A percentile compares a stretch with the other conserved stretches of the same genome.
These are phyloP conservation scores for Microdochium paspali DNA, from an alignment of 2,329 filamentous ascomycete genomes.

Conservation along the genomic window DNA sequence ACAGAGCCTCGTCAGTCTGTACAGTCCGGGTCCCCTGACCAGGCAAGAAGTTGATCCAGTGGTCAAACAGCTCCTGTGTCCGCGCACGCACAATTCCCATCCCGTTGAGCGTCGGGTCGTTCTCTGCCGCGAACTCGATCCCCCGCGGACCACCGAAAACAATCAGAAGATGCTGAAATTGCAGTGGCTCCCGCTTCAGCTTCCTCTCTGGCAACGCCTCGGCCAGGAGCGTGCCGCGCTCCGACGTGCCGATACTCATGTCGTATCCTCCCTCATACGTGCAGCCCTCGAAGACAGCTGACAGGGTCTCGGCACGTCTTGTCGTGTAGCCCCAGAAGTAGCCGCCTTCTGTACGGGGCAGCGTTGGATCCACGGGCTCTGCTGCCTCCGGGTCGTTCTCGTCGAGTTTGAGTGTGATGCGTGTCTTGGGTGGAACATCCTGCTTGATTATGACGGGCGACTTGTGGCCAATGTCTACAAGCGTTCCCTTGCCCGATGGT, in stretches of 20 bases:
- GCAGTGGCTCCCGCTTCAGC: conserved; percentile 16
- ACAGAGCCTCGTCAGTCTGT: conserved; percentile 74
- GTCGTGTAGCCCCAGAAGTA: conserved; percentile 84
- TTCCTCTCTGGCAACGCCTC: conserved; percentile 33
- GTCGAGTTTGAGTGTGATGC: conserved; percentile 63
- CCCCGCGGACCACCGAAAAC: conserved; percentile 77
- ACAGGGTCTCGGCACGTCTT: conserved; percentile 56
- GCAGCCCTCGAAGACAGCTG: conserved; percentile 68
- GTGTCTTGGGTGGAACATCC: conserved; percentile 58
- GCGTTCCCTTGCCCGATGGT: conserved; percentile 34
- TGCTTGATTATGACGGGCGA: conserved; percentile 46
- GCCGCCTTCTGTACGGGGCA: conserved; percentile 64
- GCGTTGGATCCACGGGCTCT: conserved; percentile 56
- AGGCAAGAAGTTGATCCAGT: conserved; percentile 74
- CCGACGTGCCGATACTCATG: conserved; percentile 73
- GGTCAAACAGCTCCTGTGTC: conserved; percentile 67
- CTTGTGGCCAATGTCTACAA: conserved; percentile 49
- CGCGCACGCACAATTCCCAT: conserved; percentile 56
- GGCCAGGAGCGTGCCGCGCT: conserved; percentile 53
- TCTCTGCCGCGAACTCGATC: conserved; percentile 64
- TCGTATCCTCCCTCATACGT: conserved; percentile 72
- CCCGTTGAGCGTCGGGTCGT: conserved; percentile 42
- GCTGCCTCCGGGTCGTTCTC: conserved; percentile 33
- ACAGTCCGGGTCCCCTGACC: conserved; percentile 77
- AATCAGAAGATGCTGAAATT: conserved; percentile 64